Conservation (phyloP, 768 basidiomycete species). For the Podaxis sp. region DNA sequence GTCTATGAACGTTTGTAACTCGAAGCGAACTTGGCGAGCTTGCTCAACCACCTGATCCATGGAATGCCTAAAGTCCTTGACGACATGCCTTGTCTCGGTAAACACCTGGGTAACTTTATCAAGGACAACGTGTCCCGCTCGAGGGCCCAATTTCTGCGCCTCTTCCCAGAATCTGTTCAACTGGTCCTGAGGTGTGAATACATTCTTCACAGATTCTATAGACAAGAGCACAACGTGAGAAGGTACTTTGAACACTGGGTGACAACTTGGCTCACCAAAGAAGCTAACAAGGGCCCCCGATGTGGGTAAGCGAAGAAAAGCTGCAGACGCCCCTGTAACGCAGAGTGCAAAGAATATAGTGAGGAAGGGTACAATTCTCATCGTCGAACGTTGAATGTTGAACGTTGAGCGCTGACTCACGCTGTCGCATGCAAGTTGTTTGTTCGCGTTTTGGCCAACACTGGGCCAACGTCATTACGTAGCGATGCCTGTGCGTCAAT, state of each 20-base stretch:
- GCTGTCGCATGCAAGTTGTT: no score
- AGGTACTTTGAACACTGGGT: neutral
- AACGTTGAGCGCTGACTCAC: neutral
- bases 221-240: neutral
- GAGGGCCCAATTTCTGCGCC: neutral
- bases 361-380: neutral
- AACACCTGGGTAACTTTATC: neutral
- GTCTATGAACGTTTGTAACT: neutral
- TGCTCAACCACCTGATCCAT: neutral
- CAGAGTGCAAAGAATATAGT: neutral
- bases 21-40: neutral
- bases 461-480: no score
- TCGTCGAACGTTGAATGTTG: neutral
- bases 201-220: neutral
- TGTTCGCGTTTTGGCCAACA: no score
- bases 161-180: conserved; percentile 3
- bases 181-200: neutral
- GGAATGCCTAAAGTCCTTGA: neutral
- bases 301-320: neutral
- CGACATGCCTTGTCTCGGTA: neutral
- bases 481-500: neutral
- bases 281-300: neutral
- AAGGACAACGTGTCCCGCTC: neutral
- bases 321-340: neutral
- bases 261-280: neutral